Conservation (phyloP, 345 rosid genomes). For the Arabidopsis arenosa region DNA sequence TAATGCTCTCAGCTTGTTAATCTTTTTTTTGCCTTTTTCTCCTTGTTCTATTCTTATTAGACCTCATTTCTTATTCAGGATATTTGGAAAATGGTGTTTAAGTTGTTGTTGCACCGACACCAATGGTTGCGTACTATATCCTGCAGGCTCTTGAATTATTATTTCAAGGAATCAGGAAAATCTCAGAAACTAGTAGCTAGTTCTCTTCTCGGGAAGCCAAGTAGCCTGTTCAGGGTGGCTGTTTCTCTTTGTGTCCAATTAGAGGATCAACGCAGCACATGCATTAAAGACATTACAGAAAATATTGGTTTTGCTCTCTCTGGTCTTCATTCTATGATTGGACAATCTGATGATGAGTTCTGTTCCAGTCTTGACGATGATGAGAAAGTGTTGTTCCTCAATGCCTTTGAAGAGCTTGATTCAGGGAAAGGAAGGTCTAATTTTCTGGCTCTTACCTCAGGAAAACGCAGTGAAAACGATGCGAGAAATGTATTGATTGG, state of each 20-base stretch:
- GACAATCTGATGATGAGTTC: not conserved
- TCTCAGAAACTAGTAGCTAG: not conserved
- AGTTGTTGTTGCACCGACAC: conserved; percentile 74
- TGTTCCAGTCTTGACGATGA: conserved; percentile 3
- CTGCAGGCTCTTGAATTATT: conserved; percentile 60
- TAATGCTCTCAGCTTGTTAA: too few relatives aligned
- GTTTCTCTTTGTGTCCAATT: not conserved
- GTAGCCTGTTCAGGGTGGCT: not conserved
- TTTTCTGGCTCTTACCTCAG: too few relatives aligned
- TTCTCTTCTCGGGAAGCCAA: not conserved
- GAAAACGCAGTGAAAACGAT: conserved; percentile 10
- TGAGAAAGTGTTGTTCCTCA: not conserved
- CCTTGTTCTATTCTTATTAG: conserved; percentile 37
- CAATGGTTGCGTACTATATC: conserved; percentile 64
- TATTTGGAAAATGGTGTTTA: conserved; percentile 61
- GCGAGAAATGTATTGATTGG: conserved; percentile 45
- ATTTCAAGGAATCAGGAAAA: conserved; percentile 35
- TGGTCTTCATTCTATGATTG: not conserved
- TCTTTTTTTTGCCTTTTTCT: too few relatives aligned
- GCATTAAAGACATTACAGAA: not conserved
- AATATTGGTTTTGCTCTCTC: not conserved
- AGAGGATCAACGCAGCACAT: not conserved
- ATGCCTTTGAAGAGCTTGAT: not conserved
- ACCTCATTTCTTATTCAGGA: conserved; percentile 48
- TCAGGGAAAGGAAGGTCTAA: not conserved